Evolutionary conservation across 306 rosid genomes (phyloP).

Genomic region (Crotalaria pallida): DNA sequence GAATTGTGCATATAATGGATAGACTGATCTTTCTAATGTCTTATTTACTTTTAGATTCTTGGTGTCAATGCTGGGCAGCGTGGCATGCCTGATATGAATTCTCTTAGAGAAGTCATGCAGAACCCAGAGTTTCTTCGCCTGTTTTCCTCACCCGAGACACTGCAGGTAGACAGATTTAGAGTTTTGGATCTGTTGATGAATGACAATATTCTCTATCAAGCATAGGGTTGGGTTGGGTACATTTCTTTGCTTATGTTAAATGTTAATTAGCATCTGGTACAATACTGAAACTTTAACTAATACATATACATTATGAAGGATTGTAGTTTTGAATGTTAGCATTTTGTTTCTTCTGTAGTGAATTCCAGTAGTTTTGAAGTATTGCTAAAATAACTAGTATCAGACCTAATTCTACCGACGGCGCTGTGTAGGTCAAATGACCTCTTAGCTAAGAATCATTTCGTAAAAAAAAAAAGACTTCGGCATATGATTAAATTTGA

Average conservation of each 20-base stretch:
- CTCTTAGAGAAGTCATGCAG: constrained; percentile 86
- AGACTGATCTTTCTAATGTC: constrained; percentile 18
- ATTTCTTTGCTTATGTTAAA: background rate
- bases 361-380: background rate
- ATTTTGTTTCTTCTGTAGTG: constrained; percentile 2
- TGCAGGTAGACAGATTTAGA: constrained; percentile 57
- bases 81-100: constrained; percentile 60
- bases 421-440: background rate
- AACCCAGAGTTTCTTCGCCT: constrained; percentile 74
- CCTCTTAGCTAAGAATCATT: constrained; percentile 8
- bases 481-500: background rate
- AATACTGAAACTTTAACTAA: background rate
- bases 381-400: background rate
- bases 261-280: background rate
- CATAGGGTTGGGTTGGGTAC: background rate
- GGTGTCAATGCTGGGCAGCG: constrained; percentile 60
- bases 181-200: constrained; percentile 12
- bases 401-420: background rate
- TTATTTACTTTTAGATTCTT: constrained; percentile 43
- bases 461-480: background rate
- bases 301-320: constrained; percentile 1
- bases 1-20: constrained; percentile 20
- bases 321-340: background rate
- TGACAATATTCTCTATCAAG: background rate
- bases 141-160: constrained; percentile 77